A percentile compares a stretch with the other conserved stretches of the same genome.
Conservation (phyloP, 805 yeast genomes). For the Yamadazyma laniorum region DNA sequence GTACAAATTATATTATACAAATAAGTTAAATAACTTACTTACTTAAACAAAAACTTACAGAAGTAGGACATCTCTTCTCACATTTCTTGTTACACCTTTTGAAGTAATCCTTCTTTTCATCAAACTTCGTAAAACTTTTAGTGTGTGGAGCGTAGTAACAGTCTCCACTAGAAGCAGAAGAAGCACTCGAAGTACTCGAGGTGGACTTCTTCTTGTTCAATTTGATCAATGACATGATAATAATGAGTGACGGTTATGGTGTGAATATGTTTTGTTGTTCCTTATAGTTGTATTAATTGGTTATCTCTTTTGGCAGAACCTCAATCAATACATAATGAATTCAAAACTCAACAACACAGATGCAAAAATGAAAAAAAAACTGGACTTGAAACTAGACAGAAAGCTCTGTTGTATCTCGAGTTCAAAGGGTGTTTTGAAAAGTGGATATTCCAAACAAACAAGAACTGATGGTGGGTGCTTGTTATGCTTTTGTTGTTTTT, state of each 20-base stretch:
- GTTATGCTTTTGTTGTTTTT: not conserved
- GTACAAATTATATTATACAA: conserved; percentile 15
- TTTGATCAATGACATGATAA: conserved; percentile 17
- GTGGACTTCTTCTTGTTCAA: conserved; percentile 25
- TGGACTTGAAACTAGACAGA: not conserved
- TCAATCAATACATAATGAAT: conserved; percentile 8
- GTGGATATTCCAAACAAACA: not conserved
- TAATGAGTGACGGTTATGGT: not conserved
- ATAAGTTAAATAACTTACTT: conserved; percentile 20
- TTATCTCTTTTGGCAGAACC: not conserved
- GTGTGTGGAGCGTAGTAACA: conserved; percentile 12
- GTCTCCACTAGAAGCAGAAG: conserved; percentile 13
- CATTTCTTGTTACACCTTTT: conserved; percentile 31
- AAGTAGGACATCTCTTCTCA: conserved; percentile 26
- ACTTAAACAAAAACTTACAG: conserved; percentile 42
- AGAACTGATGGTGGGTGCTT: not conserved
- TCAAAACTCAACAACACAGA: conserved; percentile 1
- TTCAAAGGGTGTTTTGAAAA: too few species aligned
- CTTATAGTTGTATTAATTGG: not conserved
- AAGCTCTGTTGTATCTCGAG: conserved; percentile 1
- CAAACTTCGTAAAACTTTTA: conserved; percentile 35
- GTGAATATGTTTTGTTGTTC: not conserved
- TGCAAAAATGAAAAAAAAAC: conserved; percentile 1
- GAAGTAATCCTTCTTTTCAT: conserved; percentile 46
- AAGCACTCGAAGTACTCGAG: conserved; percentile 20